phyloP scores from a whole-genome alignment of 768 basidiomycete species.

The Boletus rex-veris region DNA sequence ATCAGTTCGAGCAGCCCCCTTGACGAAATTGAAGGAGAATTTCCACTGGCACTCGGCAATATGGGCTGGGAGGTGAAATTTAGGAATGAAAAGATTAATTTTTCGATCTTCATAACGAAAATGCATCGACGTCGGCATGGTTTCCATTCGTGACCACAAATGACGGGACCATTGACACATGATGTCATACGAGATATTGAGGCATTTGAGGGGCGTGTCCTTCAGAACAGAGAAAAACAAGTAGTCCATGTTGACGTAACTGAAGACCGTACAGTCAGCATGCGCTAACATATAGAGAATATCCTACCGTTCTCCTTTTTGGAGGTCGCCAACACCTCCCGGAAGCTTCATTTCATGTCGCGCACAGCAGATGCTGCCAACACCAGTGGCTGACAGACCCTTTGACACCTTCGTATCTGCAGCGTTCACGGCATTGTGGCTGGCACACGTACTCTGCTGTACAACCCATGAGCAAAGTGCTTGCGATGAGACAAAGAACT shows the following conservation, averaged over 20 bases:
- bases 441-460: constrained; percentile 17
- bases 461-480: too few species aligned
- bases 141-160: too few species aligned
- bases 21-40: constrained; percentile 31
- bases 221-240: neutral
- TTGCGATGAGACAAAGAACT: too few species aligned
- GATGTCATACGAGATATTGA: neutral
- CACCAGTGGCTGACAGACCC: constrained; percentile 8
- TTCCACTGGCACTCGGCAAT: constrained; percentile 23
- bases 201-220: neutral
- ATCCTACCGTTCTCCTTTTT: constrained; percentile 15
- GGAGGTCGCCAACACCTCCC: constrained; percentile 12
- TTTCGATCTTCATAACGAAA: too few species aligned
- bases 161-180: neutral
- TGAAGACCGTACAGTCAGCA: too few species aligned
- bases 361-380: constrained; percentile 11
- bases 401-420: neutral
- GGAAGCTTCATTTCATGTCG: constrained; percentile 12
- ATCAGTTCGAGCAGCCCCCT: neutral
- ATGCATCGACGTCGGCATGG: too few species aligned
- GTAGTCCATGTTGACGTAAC: neutral
- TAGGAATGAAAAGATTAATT: constrained; percentile 25
- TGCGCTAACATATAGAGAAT: too few species aligned
- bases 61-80: constrained; percentile 39
- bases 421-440: constrained; percentile 6